These are phyloP conservation scores for Cryptomeria japonica DNA, from an alignment of 75 land plant species.

Conservation along the genomic window DNA sequence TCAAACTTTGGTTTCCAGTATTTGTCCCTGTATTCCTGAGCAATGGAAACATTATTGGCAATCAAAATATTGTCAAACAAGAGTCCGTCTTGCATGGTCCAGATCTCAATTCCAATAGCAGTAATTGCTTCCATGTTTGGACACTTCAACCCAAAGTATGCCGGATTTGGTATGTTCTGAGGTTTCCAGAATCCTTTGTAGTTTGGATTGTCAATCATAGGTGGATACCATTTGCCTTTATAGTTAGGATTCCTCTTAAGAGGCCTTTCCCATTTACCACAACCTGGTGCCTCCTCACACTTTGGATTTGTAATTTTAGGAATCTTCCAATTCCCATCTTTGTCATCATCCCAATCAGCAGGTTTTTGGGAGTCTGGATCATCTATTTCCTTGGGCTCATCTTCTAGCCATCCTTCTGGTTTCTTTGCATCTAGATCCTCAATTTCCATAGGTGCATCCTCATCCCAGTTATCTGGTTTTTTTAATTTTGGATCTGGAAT, in stretches of 20 bases:
- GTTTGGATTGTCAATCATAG: constrained; percentile 85
- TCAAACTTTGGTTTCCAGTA: constrained; percentile 83
- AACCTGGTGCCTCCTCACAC: constrained; percentile 81
- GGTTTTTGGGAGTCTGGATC: constrained; percentile 79
- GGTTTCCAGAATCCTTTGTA: constrained; percentile 96
- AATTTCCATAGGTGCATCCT: constrained; percentile 40
- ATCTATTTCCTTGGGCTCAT: constrained; percentile 45
- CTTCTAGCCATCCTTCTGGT: constrained; percentile 47
- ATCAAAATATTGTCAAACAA: constrained; percentile 90
- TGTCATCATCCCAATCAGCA: constrained; percentile 96
- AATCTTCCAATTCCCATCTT: constrained; percentile 95
- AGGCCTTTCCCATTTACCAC: constrained; percentile 93
- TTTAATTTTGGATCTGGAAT: constrained; percentile 39
- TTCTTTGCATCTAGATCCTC: constrained; percentile 41
- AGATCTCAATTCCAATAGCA: constrained; percentile 93
- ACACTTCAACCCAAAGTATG: constrained; percentile 66
- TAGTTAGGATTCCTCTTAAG: constrained; percentile 88
- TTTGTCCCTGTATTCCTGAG: constrained; percentile 48
- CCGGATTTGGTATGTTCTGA: constrained; percentile 76
- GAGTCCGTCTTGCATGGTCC: constrained; percentile 98
- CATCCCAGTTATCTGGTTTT: constrained; percentile 52
- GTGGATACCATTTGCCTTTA: constrained; percentile 95
- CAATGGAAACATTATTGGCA: constrained; percentile 56
- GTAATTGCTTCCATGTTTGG: constrained; percentile 86
- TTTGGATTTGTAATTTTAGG: constrained; percentile 85